Percentiles rank a stretch among this genome's conserved stretches.
Conservation (phyloP, 345 rosid genomes). For the Gossypium mustelinum region DNA sequence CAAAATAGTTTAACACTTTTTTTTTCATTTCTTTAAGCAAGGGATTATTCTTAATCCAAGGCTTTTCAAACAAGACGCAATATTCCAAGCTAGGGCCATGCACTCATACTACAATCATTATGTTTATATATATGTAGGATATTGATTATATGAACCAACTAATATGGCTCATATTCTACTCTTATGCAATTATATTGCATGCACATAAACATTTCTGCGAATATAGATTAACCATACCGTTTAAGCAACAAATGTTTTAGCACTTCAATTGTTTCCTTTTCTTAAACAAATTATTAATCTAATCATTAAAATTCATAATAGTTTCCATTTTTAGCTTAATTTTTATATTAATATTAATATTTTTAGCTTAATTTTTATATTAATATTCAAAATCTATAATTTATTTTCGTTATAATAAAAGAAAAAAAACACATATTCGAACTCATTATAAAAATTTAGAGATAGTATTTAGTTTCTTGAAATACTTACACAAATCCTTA, state of each 20-base stretch:
- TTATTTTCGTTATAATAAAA: no score
- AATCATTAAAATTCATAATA: no score
- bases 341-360: no score
- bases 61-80: background rate
- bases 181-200: no score
- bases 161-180: no score
- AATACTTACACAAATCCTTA: no score
- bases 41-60: background rate
- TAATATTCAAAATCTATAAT: no score
- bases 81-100: background rate
- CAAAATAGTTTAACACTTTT: background rate
- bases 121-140: background rate
- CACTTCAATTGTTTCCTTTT: background rate
- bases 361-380: no score
- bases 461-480: no score
- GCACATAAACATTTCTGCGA: background rate
- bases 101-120: background rate
- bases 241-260: background rate
- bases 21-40: constrained; percentile 5
- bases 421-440: background rate
- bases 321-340: no score
- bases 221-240: background rate
- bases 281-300: no score
- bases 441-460: background rate
- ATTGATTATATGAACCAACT: no score